Base-by-base conservation (phyloP, 352 stramenopile species). In the Globisporangium mamillatum region DNA sequence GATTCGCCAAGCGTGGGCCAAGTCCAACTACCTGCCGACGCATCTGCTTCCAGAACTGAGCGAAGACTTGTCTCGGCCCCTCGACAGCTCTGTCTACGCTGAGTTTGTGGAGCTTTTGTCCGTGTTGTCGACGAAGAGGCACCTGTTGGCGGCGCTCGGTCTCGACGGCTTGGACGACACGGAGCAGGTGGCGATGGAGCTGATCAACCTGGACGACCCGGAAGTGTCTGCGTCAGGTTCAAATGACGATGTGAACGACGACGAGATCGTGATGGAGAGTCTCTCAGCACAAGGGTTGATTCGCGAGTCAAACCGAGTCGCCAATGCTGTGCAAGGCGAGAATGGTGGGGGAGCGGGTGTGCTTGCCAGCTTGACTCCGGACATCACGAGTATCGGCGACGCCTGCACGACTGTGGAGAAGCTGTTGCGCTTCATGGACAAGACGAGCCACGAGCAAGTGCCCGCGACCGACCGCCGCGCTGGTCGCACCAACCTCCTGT, bases 241-340 rank as follows among this genome's bases (percentile, higher is more conserved):
- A 27, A 66, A 55, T 32, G 46, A 36, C 38, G 64, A 64, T 22
- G 46, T 84, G 27, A 68, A 86, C 63, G 80, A 89, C 58, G 81
- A 89, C 55, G 80, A 87, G 60, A 89, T 89, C 29, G 78, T 89
- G 34, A 71, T 89, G 24, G 80, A 86, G 62, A 89, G 80, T 60
- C 69, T 89, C 60, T 81, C 80, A 29, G 65, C 79, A 1, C 80
- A 89, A 34, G 80, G 80, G 0, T 64, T 89, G 62, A 74, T 89
- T 29, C 77, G 80, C 50, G 80, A 89, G 58, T 65, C 75, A 25
- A 75, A 73, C 18, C 59, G 64, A 27, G 50, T 81, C 20, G 62
- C 61, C 29, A 67, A 73, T n/a, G 32, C 9, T 48, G 9, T 32
- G 10, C 50, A 55, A 48, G 41, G 56, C n/a, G 54, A n/a, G 22